phyloP scores from a whole-genome alignment of 2,329 filamentous ascomycete genomes.

The Tolypocladium amazonense region DNA sequence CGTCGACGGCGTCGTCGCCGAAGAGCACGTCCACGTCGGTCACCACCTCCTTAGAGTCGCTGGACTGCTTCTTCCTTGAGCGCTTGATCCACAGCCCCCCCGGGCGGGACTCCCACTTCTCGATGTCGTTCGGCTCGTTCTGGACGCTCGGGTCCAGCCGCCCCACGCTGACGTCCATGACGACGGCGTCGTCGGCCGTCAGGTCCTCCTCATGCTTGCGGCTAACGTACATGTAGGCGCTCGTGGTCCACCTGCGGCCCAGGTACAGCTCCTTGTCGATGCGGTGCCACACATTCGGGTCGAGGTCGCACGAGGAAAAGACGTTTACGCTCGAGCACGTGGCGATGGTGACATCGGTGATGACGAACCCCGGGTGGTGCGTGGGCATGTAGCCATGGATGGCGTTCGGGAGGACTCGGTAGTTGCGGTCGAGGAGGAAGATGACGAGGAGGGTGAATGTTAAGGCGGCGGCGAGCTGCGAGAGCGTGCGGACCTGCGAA shows the following conservation, averaged over 20 bases:
- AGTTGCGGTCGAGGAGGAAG: constrained; percentile 79
- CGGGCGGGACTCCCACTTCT: constrained; percentile 67
- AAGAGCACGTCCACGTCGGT: constrained; percentile 82
- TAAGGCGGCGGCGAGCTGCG: constrained; percentile 61
- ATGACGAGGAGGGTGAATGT: constrained; percentile 59
- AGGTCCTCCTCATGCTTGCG: constrained; percentile 82
- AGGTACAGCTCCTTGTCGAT: constrained; percentile 87
- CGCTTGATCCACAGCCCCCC: constrained; percentile 76
- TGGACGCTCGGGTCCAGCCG: constrained; percentile 52
- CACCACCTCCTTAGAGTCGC: constrained; percentile 63
- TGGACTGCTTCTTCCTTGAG: constrained; percentile 59
- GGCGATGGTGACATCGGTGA: constrained; percentile 74
- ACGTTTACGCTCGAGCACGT: constrained; percentile 66
- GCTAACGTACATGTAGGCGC: constrained; percentile 72
- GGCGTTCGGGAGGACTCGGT: constrained; percentile 72
- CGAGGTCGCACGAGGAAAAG: constrained; percentile 67
- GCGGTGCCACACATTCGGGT: constrained; percentile 63
- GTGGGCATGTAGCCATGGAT: constrained; percentile 81
- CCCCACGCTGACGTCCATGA: constrained; percentile 69
- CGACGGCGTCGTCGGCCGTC: constrained; percentile 60
- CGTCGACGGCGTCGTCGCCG: constrained; percentile 84
- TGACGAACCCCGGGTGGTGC: constrained; percentile 73
- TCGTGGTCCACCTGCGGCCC: constrained; percentile 59
- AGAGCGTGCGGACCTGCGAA: constrained; percentile 51
- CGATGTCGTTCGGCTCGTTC: constrained; percentile 41